Conservation (phyloP, 768 basidiomycete species). For the Baorangia bicolor region DNA sequence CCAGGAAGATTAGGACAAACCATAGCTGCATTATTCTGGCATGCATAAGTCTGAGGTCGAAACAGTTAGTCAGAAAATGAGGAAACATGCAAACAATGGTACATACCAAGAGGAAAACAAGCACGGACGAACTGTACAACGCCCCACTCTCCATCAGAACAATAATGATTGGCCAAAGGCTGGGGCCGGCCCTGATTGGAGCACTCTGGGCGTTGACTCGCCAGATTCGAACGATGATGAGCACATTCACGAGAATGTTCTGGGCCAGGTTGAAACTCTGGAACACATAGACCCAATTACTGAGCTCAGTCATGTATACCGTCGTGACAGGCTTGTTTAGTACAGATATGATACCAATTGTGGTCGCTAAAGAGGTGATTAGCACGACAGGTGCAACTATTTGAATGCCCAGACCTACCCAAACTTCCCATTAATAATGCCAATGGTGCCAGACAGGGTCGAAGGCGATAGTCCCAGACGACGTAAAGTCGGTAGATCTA, state of each 20-base stretch:
- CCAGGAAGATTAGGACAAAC: background rate
- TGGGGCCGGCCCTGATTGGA: background rate
- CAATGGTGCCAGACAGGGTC: constrained; percentile 1
- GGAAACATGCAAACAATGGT: background rate
- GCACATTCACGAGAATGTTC: constrained; percentile 7
- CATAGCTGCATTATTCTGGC: constrained; percentile 3
- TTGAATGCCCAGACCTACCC: background rate
- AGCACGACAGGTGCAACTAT: background rate
- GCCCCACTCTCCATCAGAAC: constrained; percentile 11
- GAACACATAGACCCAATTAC: constrained; percentile 3
- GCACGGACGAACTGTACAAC: constrained; percentile 5
- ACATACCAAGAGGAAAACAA: constrained; percentile 4
- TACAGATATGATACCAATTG: background rate
- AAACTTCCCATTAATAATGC: background rate
- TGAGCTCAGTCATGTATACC: background rate
- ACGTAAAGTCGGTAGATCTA: constrained; percentile 10
- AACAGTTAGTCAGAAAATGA: background rate
- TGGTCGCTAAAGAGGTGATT: background rate
- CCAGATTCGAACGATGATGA: constrained; percentile 6
- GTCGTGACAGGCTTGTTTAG: background rate
- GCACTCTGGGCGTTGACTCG: background rate
- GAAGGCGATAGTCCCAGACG: constrained; percentile 5
- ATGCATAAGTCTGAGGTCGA: background rate
- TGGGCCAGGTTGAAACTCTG: constrained; percentile 7
- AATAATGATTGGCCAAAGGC: background rate